Conservation (phyloP, 208 protist species). For the Lotmaria passim region DNA sequence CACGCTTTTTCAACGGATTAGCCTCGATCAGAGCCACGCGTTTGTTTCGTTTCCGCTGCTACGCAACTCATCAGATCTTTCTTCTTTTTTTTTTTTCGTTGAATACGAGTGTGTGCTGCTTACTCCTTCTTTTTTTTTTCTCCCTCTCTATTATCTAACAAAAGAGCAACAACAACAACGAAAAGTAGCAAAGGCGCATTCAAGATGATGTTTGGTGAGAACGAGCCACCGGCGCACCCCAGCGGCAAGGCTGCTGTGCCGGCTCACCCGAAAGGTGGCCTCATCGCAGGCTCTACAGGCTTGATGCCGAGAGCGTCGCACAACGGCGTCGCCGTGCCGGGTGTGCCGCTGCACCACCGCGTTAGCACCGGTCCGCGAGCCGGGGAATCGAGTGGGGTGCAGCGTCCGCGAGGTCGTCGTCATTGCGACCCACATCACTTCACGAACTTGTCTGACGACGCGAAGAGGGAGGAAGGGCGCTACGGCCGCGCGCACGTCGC, state of each 20-base stretch:
- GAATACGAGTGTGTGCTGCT: no score
- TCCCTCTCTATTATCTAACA: neutral
- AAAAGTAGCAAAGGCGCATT: neutral
- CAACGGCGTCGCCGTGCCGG: conserved; percentile 6
- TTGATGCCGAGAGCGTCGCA: conserved; percentile 33
- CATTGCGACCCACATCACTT: conserved; percentile 68
- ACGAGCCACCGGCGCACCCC: conserved; percentile 13
- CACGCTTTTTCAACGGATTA: no score
- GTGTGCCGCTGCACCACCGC: conserved; percentile 10
- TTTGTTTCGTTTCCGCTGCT: no score
- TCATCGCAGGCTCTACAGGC: conserved; percentile 30
- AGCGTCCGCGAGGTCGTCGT: conserved; percentile 25
- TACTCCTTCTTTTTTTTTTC: neutral
- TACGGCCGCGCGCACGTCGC: conserved; percentile 51
- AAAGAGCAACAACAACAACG: conserved; percentile 3
- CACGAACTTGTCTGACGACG: conserved; percentile 63
- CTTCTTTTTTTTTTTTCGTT: no score
- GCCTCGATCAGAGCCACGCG: no score
- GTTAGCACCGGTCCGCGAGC: conserved; percentile 13
- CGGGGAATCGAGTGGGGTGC: neutral
- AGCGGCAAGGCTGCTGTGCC: conserved; percentile 19
- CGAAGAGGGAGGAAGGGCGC: conserved; percentile 69
- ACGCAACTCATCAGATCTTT: no score
- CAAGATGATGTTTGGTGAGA: conserved; percentile 10
- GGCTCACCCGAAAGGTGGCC: conserved; percentile 20